phyloP scores from a whole-genome alignment of 2,329 filamentous ascomycete species.

The Colletotrichum scovillei region DNA sequence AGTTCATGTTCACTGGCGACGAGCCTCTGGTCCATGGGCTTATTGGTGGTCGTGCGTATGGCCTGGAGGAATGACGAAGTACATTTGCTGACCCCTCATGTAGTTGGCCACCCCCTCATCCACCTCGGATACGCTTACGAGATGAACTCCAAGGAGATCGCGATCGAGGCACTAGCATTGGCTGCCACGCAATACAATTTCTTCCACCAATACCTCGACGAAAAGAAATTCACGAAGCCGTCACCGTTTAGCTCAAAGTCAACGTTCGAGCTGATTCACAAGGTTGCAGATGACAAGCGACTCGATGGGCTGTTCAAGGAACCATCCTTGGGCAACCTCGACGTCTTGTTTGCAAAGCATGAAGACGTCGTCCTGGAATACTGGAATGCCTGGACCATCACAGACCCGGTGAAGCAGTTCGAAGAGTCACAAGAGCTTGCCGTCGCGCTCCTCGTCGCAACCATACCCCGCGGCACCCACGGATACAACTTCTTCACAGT shows the following conservation, averaged over 20 bases:
- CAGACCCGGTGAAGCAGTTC: slow-evolving; percentile 79
- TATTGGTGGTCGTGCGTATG: slow-evolving; percentile 78
- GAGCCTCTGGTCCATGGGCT: slow-evolving; percentile 85
- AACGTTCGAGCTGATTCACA: slow-evolving; percentile 77
- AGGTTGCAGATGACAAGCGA: slow-evolving; percentile 74
- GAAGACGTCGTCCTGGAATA: slow-evolving; percentile 82
- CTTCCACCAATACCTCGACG: slow-evolving; percentile 76
- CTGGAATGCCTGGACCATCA: slow-evolving; percentile 88
- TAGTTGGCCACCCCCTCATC: slow-evolving; percentile 92
- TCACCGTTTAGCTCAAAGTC: slow-evolving; percentile 70
- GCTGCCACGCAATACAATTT: slow-evolving; percentile 68
- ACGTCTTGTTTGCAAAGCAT: slow-evolving; percentile 74
- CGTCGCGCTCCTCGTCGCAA: slow-evolving; percentile 71
- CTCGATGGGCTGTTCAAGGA: slow-evolving; percentile 75
- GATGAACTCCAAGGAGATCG: slow-evolving; percentile 84
- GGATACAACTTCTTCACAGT: slow-evolving; percentile 86
- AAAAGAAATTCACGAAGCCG: slow-evolving; percentile 75
- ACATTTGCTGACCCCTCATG: slow-evolving; percentile 41
- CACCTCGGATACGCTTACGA: slow-evolving; percentile 96
- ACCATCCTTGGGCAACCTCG: slow-evolving; percentile 71
- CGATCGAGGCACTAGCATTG: slow-evolving; percentile 87
- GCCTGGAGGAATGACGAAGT: not conserved
- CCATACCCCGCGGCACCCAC: slow-evolving; percentile 66
- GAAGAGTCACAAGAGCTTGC: slow-evolving; percentile 74
- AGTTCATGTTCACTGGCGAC: slow-evolving; percentile 80